Percentiles rank a stretch among this genome's conserved stretches.
These are phyloP conservation scores for Rhizopogon sp. DNA, from an alignment of 768 basidiomycete genomes.

Conservation along the genomic window DNA sequence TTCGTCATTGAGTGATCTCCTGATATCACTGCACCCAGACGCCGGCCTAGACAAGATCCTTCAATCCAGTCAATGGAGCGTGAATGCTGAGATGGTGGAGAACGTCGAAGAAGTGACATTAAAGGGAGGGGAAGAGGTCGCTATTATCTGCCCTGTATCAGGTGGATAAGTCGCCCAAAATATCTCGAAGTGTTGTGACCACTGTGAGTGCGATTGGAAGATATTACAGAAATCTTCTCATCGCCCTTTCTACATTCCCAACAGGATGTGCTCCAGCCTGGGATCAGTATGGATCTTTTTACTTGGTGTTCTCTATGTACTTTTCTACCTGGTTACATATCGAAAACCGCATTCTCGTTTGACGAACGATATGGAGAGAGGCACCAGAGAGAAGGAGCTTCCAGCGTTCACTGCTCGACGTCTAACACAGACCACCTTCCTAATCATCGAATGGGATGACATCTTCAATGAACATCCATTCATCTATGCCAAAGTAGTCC, in stretches of 20 bases:
- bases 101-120: conserved; percentile 44
- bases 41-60: conserved; percentile 50
- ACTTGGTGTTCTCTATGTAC: conserved; percentile 1
- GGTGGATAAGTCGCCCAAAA: conserved; percentile 46
- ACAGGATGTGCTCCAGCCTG: not conserved
- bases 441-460: conserved; percentile 48
- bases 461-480: conserved; percentile 47
- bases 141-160: conserved; percentile 77
- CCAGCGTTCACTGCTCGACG: conserved; percentile 32
- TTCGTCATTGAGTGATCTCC: conserved; percentile 43
- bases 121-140: conserved; percentile 71
- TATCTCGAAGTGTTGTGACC: not conserved
- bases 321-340: conserved; percentile 1
- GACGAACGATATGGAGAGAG: conserved; percentile 12
- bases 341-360: not conserved
- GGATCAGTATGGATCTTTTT: not conserved
- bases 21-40: conserved; percentile 50
- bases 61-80: conserved; percentile 67
- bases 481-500: conserved; percentile 47
- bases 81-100: conserved; percentile 76
- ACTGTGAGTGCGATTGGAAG: not conserved
- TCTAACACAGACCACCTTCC: conserved; percentile 32
- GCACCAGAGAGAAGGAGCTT: not conserved
- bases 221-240: conserved; percentile 1
- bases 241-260: not conserved